Evolutionary conservation across 495 filamentous ascomycete species (phyloP), one percentile per base, ranked within the genome.

Genomic region (Tirmania nivea): DNA sequence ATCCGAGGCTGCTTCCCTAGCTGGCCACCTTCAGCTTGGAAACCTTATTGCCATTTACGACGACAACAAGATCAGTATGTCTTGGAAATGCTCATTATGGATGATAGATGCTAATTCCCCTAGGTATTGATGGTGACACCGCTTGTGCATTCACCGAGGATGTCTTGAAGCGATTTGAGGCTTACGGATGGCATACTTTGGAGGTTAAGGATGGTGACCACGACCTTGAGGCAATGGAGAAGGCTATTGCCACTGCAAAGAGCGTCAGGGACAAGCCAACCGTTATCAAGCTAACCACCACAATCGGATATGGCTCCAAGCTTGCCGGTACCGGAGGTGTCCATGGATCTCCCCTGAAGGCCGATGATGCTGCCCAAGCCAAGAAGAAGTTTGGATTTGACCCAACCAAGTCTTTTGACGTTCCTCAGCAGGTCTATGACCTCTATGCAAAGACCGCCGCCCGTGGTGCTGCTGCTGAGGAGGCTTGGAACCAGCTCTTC

Each of bases 41-140:
- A 99, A 96, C 77, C 72, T 99, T 57, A 96, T 99, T 67, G 77
- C 76, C 66, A 75, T 99, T 69, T 99, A 90, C 68, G 90, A 99
- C 65, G 90, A 99, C 74, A 99, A 99, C 75, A 82, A 90, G 65
- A 97, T 97, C 68, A 60, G 81, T 84, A 70, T 60, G 75, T 49
- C 31, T 48, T 52, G 9, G 12, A 17, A 8, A 14, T 11, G n/a
- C n/a, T 17, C 17, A 8, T 21, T 12, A 25, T 54, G 48, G 12
- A 12, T 42, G 45, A 34, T 31, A 34, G 36, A 52, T 49, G 56
- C 19, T 34, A 8, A 14, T 10, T 14, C 35, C 45, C 48, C 51
- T 63, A 48, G 63, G 49, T 54, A 74, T 71, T 62, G 90, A 99
- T 65, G 90, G 90, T 69, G 80, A 92, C 73, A 99, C 86, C 69